Evolutionary conservation across 2,329 filamentous ascomycete species (phyloP).

Genomic region (Aspergillus unguis): DNA sequence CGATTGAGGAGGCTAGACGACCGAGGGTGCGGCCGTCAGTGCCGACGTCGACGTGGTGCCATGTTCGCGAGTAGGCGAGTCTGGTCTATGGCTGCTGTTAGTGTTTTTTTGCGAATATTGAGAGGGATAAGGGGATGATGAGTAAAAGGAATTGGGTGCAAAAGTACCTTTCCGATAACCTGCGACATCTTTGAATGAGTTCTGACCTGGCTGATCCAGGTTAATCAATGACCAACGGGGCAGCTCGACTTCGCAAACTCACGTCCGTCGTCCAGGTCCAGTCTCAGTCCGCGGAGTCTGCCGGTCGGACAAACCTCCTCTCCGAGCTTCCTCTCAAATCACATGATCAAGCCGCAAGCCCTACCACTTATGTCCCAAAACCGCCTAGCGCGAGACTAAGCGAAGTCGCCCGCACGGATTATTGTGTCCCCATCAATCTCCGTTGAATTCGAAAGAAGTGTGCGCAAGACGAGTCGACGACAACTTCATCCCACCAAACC

Average conservation of each 20-base stretch:
- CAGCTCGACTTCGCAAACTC: slow-evolving; percentile 1
- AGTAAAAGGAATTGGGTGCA: background rate
- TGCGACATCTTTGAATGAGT: slow-evolving; percentile 38
- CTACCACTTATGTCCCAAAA: slow-evolving; percentile 17
- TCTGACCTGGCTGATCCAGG: background rate
- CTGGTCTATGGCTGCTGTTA: slow-evolving; percentile 62
- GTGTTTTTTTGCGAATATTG: slow-evolving; percentile 6
- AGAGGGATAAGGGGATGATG: background rate
- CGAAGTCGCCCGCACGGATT: slow-evolving; percentile 41
- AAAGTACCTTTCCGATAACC: slow-evolving; percentile 43
- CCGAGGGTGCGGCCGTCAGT: slow-evolving; percentile 75
- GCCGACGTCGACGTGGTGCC: slow-evolving; percentile 82
- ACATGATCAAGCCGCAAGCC: slow-evolving; percentile 35
- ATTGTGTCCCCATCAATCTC: slow-evolving; percentile 28
- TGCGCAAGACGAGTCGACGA: slow-evolving; percentile 33
- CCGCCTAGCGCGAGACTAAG: slow-evolving; percentile 37
- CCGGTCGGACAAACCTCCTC: background rate
- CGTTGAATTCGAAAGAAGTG: slow-evolving; percentile 21
- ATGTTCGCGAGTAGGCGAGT: slow-evolving; percentile 91
- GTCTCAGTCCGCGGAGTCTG: background rate
- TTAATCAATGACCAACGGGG: background rate
- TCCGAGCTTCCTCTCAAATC: slow-evolving; percentile 3
- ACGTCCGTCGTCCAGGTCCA: background rate
- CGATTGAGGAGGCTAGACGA: slow-evolving; percentile 83
- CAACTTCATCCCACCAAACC: slow-evolving; percentile 26